Base-by-base conservation (phyloP, 345 rosid species). In the Dipteronia dyeriana region DNA sequence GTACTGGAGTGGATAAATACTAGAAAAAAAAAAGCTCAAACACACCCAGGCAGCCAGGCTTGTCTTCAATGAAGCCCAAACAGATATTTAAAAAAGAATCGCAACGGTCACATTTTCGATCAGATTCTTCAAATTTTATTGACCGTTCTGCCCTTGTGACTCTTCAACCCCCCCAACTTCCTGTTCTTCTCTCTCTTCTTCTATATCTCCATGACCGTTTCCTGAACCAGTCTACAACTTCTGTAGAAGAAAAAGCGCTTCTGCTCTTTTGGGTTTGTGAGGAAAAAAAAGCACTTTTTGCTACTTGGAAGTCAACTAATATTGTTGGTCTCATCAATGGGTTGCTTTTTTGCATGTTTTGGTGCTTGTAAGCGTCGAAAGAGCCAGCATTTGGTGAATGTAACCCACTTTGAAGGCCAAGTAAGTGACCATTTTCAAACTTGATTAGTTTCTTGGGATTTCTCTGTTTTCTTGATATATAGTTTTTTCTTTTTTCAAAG, bases 271-370 rank as follows among this genome's bases (percentile, higher is more conserved):
- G n/a, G 75, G 53, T 34, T 74, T 66, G 23, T 7, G 17, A 53
- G 39, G 25, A 34, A 22, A 34, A 22, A 16, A 31, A 73, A 20
- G 34, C 53, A 47, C 68, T 78, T 82, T 75, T 20, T 23, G 26
- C 5, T 13, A 29, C 51, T 62, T 73, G 68, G 68, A 75, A 75
- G 77, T 65, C 63, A 26, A 54, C 19, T 9, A 54, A 31, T 9
- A 4, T 11, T 10, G 19, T 1, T 25, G 14, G 16, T 5, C 23
- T 76, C 62, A 78, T 76, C 7, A 65, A 89, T 89, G 95, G 86
- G 86, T 34, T 88, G 93, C 82, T 78, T 85, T 85, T 76, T 83
- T 38, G 81, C 82, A 41, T 91, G 91, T 82, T 89, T 91, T 77
- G 80, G 87, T 80, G 43, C 85, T 78, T 81, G 85, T 67, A 87